phyloP scores from a whole-genome alignment of 2,329 filamentous ascomycete genomes.

The Fusarium lyarnte region DNA sequence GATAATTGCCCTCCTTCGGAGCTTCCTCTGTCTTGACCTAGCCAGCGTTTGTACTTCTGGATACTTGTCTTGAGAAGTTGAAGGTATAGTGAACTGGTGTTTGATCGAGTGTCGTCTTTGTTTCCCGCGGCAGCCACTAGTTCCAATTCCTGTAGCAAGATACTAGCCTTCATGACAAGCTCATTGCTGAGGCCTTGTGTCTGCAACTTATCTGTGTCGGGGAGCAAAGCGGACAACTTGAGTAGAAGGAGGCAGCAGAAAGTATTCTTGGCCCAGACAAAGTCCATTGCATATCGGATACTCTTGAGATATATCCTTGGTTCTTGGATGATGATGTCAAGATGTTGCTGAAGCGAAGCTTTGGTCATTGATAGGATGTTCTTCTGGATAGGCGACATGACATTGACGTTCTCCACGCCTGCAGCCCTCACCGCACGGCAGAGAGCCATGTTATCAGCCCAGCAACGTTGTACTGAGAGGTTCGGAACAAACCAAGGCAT shows the following conservation, averaged over 20 bases:
- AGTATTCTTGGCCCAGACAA: constrained; percentile 15
- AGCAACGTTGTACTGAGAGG: constrained; percentile 1
- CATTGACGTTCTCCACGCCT: constrained; percentile 11
- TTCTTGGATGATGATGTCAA: constrained; percentile 9
- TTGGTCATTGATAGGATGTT: constrained; percentile 6
- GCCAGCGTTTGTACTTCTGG: constrained; percentile 12
- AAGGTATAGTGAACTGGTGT: background rate
- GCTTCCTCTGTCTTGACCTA: background rate
- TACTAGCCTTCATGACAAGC: background rate
- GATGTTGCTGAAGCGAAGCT: constrained; percentile 1
- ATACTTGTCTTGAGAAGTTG: constrained; percentile 11
- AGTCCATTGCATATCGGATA: constrained; percentile 16
- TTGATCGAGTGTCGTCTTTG: constrained; percentile 1
- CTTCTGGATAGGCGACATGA: constrained; percentile 6
- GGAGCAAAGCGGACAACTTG: background rate
- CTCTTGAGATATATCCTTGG: constrained; percentile 14
- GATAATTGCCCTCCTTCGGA: rapidly evolving
- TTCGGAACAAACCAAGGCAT: constrained; percentile 23
- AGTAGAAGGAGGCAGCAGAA: constrained; percentile 15
- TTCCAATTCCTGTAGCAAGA: background rate
- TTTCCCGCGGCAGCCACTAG: background rate
- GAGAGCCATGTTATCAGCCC: constrained; percentile 21
- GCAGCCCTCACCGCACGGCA: constrained; percentile 11
- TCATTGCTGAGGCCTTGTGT: background rate
- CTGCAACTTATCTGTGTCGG: background rate